Conservation (phyloP, 2,329 filamentous ascomycete species). For the Trichoderma harzianum region DNA sequence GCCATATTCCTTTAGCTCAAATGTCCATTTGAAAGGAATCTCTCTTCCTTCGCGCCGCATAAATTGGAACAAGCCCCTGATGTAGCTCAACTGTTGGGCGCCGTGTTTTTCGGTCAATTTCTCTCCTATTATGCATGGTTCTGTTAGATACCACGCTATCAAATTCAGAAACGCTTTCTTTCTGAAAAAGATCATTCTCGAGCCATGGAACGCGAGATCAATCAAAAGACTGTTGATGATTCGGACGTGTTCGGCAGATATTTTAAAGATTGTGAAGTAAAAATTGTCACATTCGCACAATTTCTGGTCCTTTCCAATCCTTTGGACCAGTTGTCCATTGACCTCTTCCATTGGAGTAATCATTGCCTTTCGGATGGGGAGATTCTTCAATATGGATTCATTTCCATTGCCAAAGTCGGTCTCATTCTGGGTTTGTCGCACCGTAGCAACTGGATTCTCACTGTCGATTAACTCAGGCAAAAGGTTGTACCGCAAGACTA, state of each 20-base stretch:
- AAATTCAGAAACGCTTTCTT: background rate
- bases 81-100: background rate
- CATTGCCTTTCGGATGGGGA: background rate
- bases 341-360: background rate
- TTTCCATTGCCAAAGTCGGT: background rate
- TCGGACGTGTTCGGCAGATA: background rate
- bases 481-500: background rate
- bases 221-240: background rate
- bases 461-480: background rate
- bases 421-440: no score
- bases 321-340: background rate
- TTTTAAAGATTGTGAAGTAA: background rate
- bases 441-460: background rate
- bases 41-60: background rate
- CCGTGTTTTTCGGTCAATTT: background rate
- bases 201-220: constrained; percentile 6
- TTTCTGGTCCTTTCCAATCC: background rate
- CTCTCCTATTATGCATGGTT: background rate
- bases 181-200: background rate
- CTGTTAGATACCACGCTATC: background rate
- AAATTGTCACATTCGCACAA: background rate
- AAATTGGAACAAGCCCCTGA: background rate
- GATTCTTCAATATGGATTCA: background rate
- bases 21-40: background rate
- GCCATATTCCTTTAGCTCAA: background rate